Conservation (phyloP, 176 grass and related monocot species). For the Ananas comosus region DNA sequence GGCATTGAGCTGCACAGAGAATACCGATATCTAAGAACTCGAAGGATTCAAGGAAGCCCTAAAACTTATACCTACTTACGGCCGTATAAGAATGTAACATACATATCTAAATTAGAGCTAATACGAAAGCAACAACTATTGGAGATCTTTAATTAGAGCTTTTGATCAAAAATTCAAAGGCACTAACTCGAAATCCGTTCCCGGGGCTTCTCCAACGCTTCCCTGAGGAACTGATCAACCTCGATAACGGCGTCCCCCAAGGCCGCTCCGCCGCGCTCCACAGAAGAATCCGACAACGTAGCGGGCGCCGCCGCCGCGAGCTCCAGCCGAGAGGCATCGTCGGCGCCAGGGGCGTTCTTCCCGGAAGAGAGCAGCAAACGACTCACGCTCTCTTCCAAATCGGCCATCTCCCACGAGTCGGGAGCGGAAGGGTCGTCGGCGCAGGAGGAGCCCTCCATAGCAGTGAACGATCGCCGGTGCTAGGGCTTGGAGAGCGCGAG, state of each 20-base stretch:
- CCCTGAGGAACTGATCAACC: conserved; percentile 86
- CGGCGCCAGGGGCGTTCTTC: conserved; percentile 1
- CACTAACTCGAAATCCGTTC: conserved; percentile 65
- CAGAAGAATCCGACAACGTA: conserved; percentile 16
- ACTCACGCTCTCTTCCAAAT: conserved; percentile 66
- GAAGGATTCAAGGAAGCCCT: too few relatives aligned
- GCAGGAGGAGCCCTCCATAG: conserved; percentile 17
- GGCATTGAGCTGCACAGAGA: too few relatives aligned
- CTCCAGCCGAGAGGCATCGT: neutral
- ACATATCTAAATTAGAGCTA: too few relatives aligned
- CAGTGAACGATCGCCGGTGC: neutral
- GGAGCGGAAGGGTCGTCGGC: conserved; percentile 23
- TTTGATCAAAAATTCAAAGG: neutral
- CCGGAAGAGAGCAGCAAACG: conserved; percentile 55
- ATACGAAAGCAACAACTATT: too few relatives aligned
- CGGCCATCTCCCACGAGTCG: conserved; percentile 89
- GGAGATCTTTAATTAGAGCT: too few relatives aligned
- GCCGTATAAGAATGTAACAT: too few relatives aligned
- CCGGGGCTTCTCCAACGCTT: conserved; percentile 93
- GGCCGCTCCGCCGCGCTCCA: conserved; percentile 26
- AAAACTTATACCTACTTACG: too few relatives aligned
- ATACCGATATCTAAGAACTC: too few relatives aligned
- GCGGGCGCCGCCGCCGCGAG: neutral
- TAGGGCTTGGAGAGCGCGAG: conserved; percentile 14
- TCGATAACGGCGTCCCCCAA: conserved; percentile 31